Conservation (phyloP, 2,329 filamentous ascomycete species). For the Truncatella angustata region DNA sequence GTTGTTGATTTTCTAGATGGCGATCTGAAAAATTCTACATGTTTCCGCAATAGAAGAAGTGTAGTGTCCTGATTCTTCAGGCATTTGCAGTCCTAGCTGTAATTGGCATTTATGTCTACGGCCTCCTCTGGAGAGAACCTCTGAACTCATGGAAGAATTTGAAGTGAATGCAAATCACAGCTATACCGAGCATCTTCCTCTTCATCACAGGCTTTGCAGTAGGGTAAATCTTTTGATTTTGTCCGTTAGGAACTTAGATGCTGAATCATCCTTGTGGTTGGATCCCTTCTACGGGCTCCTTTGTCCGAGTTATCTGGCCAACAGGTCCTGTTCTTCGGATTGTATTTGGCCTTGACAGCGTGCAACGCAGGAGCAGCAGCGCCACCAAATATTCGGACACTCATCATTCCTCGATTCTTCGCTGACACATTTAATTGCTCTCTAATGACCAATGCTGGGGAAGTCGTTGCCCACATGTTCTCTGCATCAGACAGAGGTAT, state of each 20-base stretch:
- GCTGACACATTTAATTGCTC: constrained; percentile 57
- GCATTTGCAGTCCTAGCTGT: constrained; percentile 66
- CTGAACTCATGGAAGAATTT: constrained; percentile 55
- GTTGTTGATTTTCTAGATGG: constrained; percentile 65
- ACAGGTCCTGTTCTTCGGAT: constrained; percentile 52
- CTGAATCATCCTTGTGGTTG: neutral
- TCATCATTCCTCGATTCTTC: constrained; percentile 61
- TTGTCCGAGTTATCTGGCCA: constrained; percentile 60
- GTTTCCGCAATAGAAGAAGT: constrained; percentile 58
- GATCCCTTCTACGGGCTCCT: constrained; percentile 63
- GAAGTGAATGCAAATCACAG: constrained; percentile 43
- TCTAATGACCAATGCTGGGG: constrained; percentile 54
- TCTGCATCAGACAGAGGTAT: constrained; percentile 46
- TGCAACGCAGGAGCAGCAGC: constrained; percentile 60
- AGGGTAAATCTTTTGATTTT: neutral
- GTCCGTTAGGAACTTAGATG: neutral
- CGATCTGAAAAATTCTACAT: constrained; percentile 67
- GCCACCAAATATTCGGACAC: constrained; percentile 48
- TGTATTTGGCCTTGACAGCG: constrained; percentile 51
- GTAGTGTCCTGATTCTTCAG: constrained; percentile 61
- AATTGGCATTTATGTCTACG: constrained; percentile 68
- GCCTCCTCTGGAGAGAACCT: constrained; percentile 61
- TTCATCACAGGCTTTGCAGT: constrained; percentile 21
- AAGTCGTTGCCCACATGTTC: constrained; percentile 58
- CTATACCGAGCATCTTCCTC: constrained; percentile 51